Evolutionary conservation across 1,284 basidiomycete species (phyloP).

Genomic region (Ceratobasidium sp.): DNA sequence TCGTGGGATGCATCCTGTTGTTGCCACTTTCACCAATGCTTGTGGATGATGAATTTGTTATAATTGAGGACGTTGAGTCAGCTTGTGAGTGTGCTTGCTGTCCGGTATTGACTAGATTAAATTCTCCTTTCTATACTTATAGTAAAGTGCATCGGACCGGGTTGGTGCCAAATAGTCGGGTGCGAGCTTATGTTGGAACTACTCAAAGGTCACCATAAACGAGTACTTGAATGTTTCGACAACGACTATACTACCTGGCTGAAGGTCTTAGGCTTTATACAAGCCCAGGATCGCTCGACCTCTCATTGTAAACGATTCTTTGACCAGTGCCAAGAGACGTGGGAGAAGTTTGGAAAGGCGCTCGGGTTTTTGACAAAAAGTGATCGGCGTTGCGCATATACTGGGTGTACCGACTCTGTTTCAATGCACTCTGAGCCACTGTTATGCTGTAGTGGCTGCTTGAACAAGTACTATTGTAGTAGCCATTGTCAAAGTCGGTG

Average conservation of each 20-base stretch:
- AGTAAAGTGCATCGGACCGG: background rate
- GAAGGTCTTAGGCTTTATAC: background rate
- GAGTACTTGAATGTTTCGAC: slow-evolving; percentile 5
- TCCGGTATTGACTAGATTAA: background rate
- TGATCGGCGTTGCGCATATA: slow-evolving; percentile 1
- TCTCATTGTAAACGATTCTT: background rate
- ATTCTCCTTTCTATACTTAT: background rate
- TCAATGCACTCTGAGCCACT: background rate
- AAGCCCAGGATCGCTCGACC: slow-evolving; percentile 3
- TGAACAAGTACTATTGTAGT: background rate
- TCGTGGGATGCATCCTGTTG: background rate
- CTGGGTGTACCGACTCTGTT: background rate
- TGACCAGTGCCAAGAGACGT: slow-evolving; percentile 5
- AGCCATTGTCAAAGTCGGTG: background rate
- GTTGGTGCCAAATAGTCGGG: slow-evolving; percentile 1
- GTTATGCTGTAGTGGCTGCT: background rate
- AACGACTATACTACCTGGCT: background rate
- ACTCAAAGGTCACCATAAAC: background rate
- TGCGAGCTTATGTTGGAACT: slow-evolving; percentile 6
- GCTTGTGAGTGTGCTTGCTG: background rate
- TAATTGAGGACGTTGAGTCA: background rate
- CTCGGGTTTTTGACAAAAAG: background rate
- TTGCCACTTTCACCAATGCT: background rate
- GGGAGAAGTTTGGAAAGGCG: slow-evolving; percentile 2
- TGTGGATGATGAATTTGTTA: background rate